Base-by-base conservation (phyloP, 768 basidiomycete species). In the Boletus edulis region DNA sequence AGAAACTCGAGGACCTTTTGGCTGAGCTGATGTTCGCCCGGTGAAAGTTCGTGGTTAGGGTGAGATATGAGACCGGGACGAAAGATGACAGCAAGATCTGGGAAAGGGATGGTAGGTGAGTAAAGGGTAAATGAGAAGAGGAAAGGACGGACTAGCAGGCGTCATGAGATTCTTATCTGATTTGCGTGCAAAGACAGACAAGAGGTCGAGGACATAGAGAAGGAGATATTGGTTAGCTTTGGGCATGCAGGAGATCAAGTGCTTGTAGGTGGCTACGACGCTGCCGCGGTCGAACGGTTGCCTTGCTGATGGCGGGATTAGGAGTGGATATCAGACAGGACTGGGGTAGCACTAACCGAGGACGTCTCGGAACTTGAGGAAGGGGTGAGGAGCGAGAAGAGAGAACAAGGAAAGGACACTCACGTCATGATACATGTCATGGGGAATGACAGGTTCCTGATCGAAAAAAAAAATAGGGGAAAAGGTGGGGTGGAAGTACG, bases 81-180 rank as follows among this genome's bases (percentile, higher is more conserved):
- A 73, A 99, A 99, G 60, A 98, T 96, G 44, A 96, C 89, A 17
- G 96, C 97, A 18, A 99, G 85, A 74, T 99, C 96, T 93, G 67
- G 24, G 27, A 11, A 24, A 43, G 34, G 18, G 24, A 44, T 52
- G 22, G 3, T 8, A 4, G n/a, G 50, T 51, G 34, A 46, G 54
- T 7, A 14, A 38, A 20, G 40, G 20, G 29, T 46, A 43, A 49
- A 51, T 12, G 17, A 40, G 32, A 31, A 20, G 57, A 43, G 38
- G 27, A 14, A 45, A 38, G 27, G 34, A 82, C 90, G 62, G 61
- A 97, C 94, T 98, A 54, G 87, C 80, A 20, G 96, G 89, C 1
- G 90, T 95, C 96, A 99, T 99, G 46, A 95, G 76, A 70, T 99
- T 99, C 75, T 87, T 88, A 59, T 93, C 89, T 43, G 86, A 82